Base-by-base conservation (phyloP, 2,329 filamentous ascomycete genomes). In the Xylaria sp. region DNA sequence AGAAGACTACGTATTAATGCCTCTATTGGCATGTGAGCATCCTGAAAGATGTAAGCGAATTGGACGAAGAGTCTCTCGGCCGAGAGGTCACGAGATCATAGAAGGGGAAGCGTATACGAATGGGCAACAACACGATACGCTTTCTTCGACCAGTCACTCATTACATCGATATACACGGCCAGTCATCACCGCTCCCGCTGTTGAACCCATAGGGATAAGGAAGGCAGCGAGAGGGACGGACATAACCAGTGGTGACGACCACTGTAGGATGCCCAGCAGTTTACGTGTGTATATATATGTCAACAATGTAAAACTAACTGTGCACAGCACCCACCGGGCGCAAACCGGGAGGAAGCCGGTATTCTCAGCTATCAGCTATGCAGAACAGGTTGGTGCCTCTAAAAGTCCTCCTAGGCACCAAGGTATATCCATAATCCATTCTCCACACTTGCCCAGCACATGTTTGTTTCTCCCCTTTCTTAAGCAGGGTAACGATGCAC, bases 281-380 rank as follows among this genome's bases (percentile, higher is more conserved):
- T 54, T 35, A 57, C 19, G 13, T 30, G 10, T 59, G 49, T 58
- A 60, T 57, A 58, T 60, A 59, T 59, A 59, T 63, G 37, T 52
- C 54, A 59, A 59, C 47, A 59, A 64, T 65, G 62, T 64, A 65
- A 62, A 57, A 63, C 54, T 62, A 61, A 37, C 49, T 57, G 59
- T 62, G 54, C 61, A 64, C 47, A 59, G 54, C 58, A 54, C 48
- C 19, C 35, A 39, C 52, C 39, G 18, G 47, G 54, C 58, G 49
- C 44, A 18, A 48, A 42, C 55, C 44, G 30, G 42, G 46, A 55
- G 42, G 13, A 37, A 44, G 37, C 53, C 54, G 44, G 51, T 58
- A 62, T 55, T 60, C 55, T 52, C 56, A 16, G 39, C 23, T 35
- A 55, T 34, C 57, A 54, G 48, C 51, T 54, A 54, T 39, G 11